Base-by-base conservation (phyloP, 345 rosid species). In the Eucalyptus caleyi region DNA sequence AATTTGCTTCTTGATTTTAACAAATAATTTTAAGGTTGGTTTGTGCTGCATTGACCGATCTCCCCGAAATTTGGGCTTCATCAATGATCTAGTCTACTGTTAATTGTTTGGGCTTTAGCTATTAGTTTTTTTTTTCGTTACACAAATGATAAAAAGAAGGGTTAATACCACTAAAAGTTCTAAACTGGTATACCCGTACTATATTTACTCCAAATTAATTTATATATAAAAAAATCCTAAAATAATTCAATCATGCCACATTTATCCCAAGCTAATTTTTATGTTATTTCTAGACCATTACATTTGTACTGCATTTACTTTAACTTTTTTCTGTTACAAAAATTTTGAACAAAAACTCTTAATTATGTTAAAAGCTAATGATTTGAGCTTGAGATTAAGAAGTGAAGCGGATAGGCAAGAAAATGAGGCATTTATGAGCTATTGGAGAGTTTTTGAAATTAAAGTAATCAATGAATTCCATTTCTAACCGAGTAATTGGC, bases 121-220 rank as follows among this genome's bases (percentile, higher is more conserved):
- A 18, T 53, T 53, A 51, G 56, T 50, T 50, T 50, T 45, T 16
- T 50, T 50, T 50, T 50, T 16, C 1, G 2, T 50, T 16, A 51
- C 9, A 51, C 9, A 1, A 51, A 51, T 51, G 23, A 51, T 51
- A 51, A 7, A 51, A 51, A 3, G 59, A 21, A 53, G 5, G 26
- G 3, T 62, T 62, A 62, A 62, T 27, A 6, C 18, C 5, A 30
- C 3, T 5, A 62, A 32, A 67, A 67, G 32, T 16, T 5, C 6
- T 34, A 67, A 16, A 67, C 0, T 34, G 12, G 7, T 67, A n/a
- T 3, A n/a, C 9, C 4, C 2, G 3, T 15, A n/a, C 6, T 3
- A 7, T 9, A 67, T 67, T 3, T 69, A 69, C 13, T 11, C 24
- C 26, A 37, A 72, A 34, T 11, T 72, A 18, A 19, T 18, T 72